phyloP scores from a whole-genome alignment of 1,284 basidiomycete genomes.

The Anthracocystis walkeri region DNA sequence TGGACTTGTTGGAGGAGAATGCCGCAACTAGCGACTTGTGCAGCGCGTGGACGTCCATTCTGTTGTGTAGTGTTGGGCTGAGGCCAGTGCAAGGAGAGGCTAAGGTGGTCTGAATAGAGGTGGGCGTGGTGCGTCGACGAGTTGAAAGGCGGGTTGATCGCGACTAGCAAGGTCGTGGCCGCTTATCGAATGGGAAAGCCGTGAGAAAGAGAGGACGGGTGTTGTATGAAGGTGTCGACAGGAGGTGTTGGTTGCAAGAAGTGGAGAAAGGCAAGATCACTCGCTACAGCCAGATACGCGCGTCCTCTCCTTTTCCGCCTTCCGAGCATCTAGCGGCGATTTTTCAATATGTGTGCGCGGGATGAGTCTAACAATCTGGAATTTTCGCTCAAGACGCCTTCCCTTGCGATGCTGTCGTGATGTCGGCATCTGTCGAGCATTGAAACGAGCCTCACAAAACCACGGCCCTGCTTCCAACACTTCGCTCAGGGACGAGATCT shows the following conservation, averaged over 20 bases:
- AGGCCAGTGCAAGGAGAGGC: too few species aligned
- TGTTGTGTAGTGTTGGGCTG: neutral
- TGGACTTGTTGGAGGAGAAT: conserved; percentile 23
- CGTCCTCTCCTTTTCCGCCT: conserved; percentile 14
- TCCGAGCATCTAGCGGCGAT: neutral
- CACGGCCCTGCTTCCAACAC: too few species aligned
- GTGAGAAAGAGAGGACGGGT: neutral
- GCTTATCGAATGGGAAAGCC: too few species aligned
- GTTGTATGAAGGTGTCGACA: neutral
- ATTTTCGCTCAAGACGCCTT: neutral
- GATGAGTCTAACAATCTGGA: neutral
- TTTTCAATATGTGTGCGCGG: neutral
- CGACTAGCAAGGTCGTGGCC: too few species aligned
- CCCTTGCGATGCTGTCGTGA: neutral
- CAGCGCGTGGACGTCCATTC: conserved; percentile 25
- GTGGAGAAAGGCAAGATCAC: conserved; percentile 35
- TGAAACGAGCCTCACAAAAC: too few species aligned
- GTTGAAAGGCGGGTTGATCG: neutral
- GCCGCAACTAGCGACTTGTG: conserved; percentile 40
- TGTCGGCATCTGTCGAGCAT: conserved; percentile 5
- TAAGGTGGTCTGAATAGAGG: too few species aligned
- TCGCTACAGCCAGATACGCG: conserved; percentile 21
- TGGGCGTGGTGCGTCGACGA: neutral
- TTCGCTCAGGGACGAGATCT: too few species aligned
- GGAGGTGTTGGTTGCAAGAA: conserved; percentile 13